Percentiles rank a stretch among this genome's conserved stretches.
These are phyloP conservation scores for Mortierella sp. DNA, from an alignment of 371 early-diverging fungal genomes.

Conservation along the genomic window DNA sequence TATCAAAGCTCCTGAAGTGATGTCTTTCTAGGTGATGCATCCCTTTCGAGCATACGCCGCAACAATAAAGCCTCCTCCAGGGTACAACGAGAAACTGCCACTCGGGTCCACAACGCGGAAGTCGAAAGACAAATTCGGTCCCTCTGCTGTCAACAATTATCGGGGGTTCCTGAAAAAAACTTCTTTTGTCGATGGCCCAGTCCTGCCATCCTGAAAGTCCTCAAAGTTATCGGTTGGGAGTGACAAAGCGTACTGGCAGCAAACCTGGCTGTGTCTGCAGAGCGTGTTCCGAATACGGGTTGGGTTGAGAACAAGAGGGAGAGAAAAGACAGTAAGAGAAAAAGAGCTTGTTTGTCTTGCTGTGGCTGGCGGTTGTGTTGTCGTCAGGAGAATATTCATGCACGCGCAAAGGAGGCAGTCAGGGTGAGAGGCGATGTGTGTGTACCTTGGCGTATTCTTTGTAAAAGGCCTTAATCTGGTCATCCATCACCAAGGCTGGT, in stretches of 20 bases:
- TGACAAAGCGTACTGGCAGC: neutral
- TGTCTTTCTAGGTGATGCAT: neutral
- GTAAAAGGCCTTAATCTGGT: constrained; percentile 53
- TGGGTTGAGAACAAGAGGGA: neutral
- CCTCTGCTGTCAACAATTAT: neutral
- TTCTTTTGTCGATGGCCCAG: neutral
- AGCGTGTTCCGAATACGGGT: neutral
- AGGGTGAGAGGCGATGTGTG: neutral
- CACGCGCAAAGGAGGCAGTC: neutral
- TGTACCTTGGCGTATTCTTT: constrained; percentile 52
- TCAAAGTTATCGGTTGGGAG: neutral
- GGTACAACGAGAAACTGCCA: neutral
- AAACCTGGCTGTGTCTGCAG: neutral
- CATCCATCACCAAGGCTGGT: constrained; percentile 39
- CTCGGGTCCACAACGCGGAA: neutral
- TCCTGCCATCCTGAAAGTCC: neutral
- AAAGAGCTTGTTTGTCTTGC: neutral
- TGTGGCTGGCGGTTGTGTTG: neutral
- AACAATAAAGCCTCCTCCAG: neutral
- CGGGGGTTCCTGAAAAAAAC: neutral
- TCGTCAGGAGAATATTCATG: too few species aligned
- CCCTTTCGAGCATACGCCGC: neutral
- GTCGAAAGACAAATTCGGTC: neutral
- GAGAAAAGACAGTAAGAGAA: neutral
- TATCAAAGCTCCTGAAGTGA: neutral